Conservation (phyloP, 805 yeast genomes). For the Nakazawaea peltata region DNA sequence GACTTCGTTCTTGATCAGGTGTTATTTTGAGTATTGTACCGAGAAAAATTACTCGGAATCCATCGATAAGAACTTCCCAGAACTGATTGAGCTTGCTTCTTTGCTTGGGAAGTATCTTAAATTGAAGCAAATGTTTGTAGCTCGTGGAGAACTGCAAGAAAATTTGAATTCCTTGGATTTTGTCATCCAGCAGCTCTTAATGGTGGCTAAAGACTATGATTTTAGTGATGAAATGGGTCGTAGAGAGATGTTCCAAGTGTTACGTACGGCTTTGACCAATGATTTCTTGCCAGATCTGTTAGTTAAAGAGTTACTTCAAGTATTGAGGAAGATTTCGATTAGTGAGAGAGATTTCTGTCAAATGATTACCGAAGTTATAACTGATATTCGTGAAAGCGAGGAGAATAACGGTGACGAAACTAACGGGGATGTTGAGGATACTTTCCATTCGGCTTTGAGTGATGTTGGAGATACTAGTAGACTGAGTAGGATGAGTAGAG, state of each 20-base stretch:
- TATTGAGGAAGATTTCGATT: slow-evolving; percentile 62
- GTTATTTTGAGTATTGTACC: slow-evolving; percentile 57
- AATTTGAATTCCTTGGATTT: slow-evolving; percentile 54
- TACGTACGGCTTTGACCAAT: slow-evolving; percentile 51
- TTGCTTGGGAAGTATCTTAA: slow-evolving; percentile 48
- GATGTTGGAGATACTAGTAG: slow-evolving; percentile 18
- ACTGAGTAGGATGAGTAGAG: slow-evolving; percentile 6
- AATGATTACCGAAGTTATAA: slow-evolving; percentile 77
- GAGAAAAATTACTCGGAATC: slow-evolving; percentile 41
- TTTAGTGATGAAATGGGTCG: slow-evolving; percentile 89
- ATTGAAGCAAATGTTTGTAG: slow-evolving; percentile 25
- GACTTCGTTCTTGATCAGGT: slow-evolving; percentile 61
- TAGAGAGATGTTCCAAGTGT: slow-evolving; percentile 56
- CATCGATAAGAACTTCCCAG: slow-evolving; percentile 71
- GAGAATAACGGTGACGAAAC: too few relatives aligned
- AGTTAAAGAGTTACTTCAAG: slow-evolving; percentile 49
- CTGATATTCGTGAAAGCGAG: slow-evolving; percentile 68
- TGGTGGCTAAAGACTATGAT: slow-evolving; percentile 65
- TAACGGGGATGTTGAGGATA: too few relatives aligned
- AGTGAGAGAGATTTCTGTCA: slow-evolving; percentile 80
- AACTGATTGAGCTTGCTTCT: slow-evolving; percentile 61
- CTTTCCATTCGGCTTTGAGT: slow-evolving; percentile 39
- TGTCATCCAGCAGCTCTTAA: slow-evolving; percentile 64
- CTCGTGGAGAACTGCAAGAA: slow-evolving; percentile 9
- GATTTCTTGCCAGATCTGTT: slow-evolving; percentile 48